Base-by-base conservation (phyloP, 257 asterid genomes). In the Petrea volubilis region DNA sequence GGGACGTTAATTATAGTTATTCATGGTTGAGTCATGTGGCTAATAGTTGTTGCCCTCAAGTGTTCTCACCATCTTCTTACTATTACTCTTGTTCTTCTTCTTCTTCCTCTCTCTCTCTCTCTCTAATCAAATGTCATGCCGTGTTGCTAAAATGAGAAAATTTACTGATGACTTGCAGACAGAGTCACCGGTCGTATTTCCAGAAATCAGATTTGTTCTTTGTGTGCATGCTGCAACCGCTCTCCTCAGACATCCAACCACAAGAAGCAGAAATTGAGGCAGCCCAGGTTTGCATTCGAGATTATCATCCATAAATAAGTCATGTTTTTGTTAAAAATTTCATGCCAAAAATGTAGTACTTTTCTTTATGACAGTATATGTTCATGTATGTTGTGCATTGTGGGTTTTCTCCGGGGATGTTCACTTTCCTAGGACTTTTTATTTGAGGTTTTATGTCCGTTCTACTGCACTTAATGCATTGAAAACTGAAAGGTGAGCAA, bases 181-280 rank as follows among this genome's bases (percentile, higher is more conserved):
- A 92, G 68, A 91, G 93, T 67, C 97, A 90, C 84, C 85, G 78
- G 73, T 82, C 98, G 27, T 94, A 81, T 82, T 91, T 94, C 57
- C 92, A 74, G 64, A 94, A 95, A 80, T 91, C 97, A 10, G 98
- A 95, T 81, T 69, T 95, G 69, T 95, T 95, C 82, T 88, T 95
- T 17, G 78, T 92, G 74, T 95, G 99, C 91, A 80, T 95, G 98
- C 71, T 92, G 77, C 89, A 84, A 71, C 97, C 99, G 0, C 88
- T 92, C 55, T 91, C 98, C 59, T 74, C 52, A 20, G 92, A 88
- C 63, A 87, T 95, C 75, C 80, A 65, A 28, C 86, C 80, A 12
- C 99, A 95, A 81, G 97, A 89, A 78, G 47, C 84, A 68, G 99
- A 95, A 83, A 90, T 95, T 31, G 99, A 89, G 90, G 98, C 96